Conservation (phyloP, 2,329 filamentous ascomycete genomes). For the Aspergillaceae sp. region DNA sequence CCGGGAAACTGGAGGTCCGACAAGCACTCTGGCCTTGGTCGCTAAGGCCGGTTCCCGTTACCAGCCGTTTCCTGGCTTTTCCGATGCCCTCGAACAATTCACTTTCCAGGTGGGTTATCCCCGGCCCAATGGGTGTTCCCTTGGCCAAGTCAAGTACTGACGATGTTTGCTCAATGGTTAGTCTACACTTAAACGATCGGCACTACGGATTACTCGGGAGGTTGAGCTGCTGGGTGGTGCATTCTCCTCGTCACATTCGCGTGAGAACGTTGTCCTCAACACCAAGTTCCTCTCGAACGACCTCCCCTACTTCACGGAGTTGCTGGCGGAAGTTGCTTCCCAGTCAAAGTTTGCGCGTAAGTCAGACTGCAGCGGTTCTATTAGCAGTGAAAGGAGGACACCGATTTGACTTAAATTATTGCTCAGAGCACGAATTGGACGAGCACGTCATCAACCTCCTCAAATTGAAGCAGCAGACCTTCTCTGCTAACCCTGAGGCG, state of each 20-base stretch:
- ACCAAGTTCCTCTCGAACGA: conserved; percentile 94
- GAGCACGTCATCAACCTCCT: conserved; percentile 78
- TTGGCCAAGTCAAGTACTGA: conserved; percentile 6
- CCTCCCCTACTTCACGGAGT: conserved; percentile 93
- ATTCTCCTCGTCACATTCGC: conserved; percentile 78
- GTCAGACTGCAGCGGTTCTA: conserved; percentile 12
- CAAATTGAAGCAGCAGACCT: conserved; percentile 65
- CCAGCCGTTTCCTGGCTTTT: conserved; percentile 79
- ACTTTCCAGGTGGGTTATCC: conserved; percentile 74
- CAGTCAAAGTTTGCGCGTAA: conserved; percentile 73
- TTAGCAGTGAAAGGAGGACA: background rate
- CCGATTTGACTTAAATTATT: conserved; percentile 3
- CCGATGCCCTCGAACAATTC: conserved; percentile 85
- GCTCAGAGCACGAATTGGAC: conserved; percentile 73
- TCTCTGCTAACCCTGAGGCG: conserved; percentile 54
- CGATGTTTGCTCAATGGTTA: conserved; percentile 42
- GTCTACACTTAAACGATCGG: conserved; percentile 75
- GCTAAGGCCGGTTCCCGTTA: conserved; percentile 92
- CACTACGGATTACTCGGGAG: conserved; percentile 88
- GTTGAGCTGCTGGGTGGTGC: conserved; percentile 89
- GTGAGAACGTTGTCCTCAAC: conserved; percentile 85
- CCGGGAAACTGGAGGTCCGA: conserved; percentile 79
- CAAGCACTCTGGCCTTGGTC: conserved; percentile 83
- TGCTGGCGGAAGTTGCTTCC: conserved; percentile 83
- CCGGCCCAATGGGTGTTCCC: conserved; percentile 13